Conservation (phyloP, 495 filamentous ascomycete species). For the Bacidia gigantensis region DNA sequence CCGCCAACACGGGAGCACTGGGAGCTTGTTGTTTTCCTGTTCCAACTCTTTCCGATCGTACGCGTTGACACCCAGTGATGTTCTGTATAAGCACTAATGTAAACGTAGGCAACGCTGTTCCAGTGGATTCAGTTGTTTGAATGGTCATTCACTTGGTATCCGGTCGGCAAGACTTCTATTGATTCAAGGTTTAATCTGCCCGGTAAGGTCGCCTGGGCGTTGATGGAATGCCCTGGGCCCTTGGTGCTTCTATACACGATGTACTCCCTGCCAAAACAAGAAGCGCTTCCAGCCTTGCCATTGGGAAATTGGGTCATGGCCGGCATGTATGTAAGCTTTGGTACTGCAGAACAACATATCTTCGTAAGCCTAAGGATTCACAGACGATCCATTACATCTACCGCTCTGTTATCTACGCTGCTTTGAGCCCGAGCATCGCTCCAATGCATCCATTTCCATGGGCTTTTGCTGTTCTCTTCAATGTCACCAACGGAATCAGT, state of each 20-base stretch:
- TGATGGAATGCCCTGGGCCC: constrained; percentile 74
- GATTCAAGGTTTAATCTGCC: constrained; percentile 64
- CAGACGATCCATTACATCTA: constrained; percentile 69
- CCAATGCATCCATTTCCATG: constrained; percentile 61
- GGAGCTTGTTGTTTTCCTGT: constrained; percentile 28
- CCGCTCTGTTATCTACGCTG: constrained; percentile 67
- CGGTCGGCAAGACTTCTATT: constrained; percentile 75
- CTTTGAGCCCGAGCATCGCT: constrained; percentile 80
- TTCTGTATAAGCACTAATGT: constrained; percentile 1
- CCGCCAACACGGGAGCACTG: constrained; percentile 38
- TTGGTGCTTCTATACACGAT: constrained; percentile 66
- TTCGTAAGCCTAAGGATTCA: constrained; percentile 14
- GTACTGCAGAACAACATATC: constrained; percentile 15
- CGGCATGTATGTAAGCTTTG: constrained; percentile 40
- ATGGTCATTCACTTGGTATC: constrained; percentile 50
- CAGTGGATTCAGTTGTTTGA: constrained; percentile 26
- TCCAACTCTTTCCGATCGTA: constrained; percentile 36
- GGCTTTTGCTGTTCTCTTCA: constrained; percentile 49
- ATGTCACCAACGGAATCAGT: constrained; percentile 61
- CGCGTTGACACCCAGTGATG: background rate
- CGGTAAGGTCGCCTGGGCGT: constrained; percentile 73
- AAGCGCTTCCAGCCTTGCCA: constrained; percentile 40
- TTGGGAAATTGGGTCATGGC: constrained; percentile 56
- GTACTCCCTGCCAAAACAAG: constrained; percentile 42
- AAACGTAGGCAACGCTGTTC: constrained; percentile 35